Conservation (phyloP, 75 land plant genomes). For the Adiantum capillusveneris region DNA sequence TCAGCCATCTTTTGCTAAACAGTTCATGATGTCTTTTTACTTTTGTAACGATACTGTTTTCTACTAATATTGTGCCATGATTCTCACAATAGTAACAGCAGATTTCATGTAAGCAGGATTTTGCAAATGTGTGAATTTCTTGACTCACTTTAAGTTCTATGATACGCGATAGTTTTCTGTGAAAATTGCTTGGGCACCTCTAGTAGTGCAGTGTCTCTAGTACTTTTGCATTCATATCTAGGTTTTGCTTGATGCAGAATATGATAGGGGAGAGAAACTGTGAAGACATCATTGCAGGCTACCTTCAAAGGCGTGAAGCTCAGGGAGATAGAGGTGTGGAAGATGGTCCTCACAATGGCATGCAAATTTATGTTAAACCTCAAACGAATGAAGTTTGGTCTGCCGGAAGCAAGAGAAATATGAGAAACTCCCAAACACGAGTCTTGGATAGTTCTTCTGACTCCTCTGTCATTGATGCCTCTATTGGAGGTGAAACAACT, state of each 20-base stretch:
- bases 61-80: too few species aligned
- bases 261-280: conserved; percentile 70
- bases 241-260: conserved; percentile 56
- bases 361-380: conserved; percentile 78
- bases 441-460: conserved; percentile 10
- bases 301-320: conserved; percentile 52
- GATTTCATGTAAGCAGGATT: too few species aligned
- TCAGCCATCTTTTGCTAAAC: too few species aligned
- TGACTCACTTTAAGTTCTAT: too few species aligned
- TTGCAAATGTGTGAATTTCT: too few species aligned
- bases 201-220: too few species aligned
- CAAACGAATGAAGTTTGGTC: conserved; percentile 38
- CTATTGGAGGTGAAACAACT: conserved; percentile 1
- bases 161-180: too few species aligned
- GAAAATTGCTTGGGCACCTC: too few species aligned
- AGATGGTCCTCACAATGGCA: conserved; percentile 3
- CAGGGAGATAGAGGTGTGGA: conserved; percentile 16
- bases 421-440: conserved; percentile 23
- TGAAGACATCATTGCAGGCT: conserved; percentile 48
- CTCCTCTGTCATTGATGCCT: conserved; percentile 15
- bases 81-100: too few species aligned
- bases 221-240: too few species aligned
- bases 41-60: too few species aligned
- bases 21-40: too few species aligned
- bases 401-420: conserved; percentile 39